Conservation (phyloP, 1,284 basidiomycete genomes). For the Retiboletus flavoniger region DNA sequence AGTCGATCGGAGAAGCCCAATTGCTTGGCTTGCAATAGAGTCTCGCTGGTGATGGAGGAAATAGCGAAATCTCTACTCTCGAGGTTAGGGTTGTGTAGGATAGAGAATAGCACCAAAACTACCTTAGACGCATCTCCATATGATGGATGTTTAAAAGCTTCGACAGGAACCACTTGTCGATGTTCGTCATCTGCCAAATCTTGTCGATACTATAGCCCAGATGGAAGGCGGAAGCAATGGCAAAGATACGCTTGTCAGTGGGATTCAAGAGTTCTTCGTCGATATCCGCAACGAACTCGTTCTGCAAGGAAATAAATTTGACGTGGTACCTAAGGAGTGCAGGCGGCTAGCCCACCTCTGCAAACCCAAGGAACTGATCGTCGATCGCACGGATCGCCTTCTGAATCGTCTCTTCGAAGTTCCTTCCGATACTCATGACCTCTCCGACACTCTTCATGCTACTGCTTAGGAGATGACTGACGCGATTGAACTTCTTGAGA, state of each 20-base stretch:
- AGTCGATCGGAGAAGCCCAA: conserved; percentile 96
- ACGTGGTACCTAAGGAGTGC: background rate
- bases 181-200: conserved; percentile 95
- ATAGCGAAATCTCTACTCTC: conserved; percentile 62
- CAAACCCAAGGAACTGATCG: conserved; percentile 91
- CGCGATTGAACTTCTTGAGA: conserved; percentile 94
- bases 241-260: conserved; percentile 91
- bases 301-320: conserved; percentile 44
- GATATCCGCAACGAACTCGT: conserved; percentile 79
- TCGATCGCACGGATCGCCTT: conserved; percentile 98
- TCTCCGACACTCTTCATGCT: conserved; percentile 99
- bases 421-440: conserved; percentile 98
- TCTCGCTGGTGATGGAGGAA: conserved; percentile 61
- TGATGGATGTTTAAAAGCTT: conserved; percentile 81
- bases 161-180: conserved; percentile 97
- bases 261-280: conserved; percentile 87
- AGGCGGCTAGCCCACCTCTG: conserved; percentile 54
- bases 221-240: conserved; percentile 86
- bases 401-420: conserved; percentile 97
- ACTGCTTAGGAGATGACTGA: conserved; percentile 83
- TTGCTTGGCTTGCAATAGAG: conserved; percentile 88
- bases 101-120: conserved; percentile 28
- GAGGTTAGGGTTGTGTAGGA: conserved; percentile 3
- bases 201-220: conserved; percentile 93
- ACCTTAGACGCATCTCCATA: conserved; percentile 79